phyloP scores from a whole-genome alignment of 1,284 basidiomycete species.

The Sanguinoderma infundibulare region DNA sequence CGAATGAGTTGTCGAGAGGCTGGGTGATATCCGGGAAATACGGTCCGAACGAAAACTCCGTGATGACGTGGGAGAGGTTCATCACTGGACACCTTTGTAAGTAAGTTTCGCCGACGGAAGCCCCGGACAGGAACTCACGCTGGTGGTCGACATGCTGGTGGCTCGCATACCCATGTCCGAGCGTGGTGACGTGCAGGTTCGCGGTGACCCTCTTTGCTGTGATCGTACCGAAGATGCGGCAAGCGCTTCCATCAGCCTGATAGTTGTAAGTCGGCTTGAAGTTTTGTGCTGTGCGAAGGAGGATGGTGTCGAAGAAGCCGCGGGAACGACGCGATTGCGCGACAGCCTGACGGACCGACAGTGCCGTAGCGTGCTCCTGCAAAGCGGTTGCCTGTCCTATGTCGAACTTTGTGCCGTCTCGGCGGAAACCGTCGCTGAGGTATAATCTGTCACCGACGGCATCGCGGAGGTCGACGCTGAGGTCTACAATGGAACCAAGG shows the following conservation, averaged over 20 bases:
- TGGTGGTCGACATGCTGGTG: conserved; percentile 87
- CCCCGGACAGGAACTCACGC: conserved; percentile 48
- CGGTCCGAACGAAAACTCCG: conserved; percentile 96
- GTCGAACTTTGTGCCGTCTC: conserved; percentile 89
- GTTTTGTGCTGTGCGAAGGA: conserved; percentile 45
- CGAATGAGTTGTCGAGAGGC: conserved; percentile 91
- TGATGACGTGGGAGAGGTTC: conserved; percentile 96
- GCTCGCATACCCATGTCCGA: conserved; percentile 93
- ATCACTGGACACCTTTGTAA: conserved; percentile 69
- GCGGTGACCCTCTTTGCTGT: conserved; percentile 92
- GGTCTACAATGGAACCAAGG: conserved; percentile 47
- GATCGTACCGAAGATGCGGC: conserved; percentile 86
- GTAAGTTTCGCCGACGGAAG: not conserved
- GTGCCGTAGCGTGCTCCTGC: conserved; percentile 67
- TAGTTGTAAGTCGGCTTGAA: conserved; percentile 79
- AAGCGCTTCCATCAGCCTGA: conserved; percentile 69
- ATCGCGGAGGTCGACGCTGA: conserved; percentile 91
- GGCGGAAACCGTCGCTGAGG: conserved; percentile 81
- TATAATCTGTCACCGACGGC: conserved; percentile 91
- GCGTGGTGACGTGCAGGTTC: conserved; percentile 88
- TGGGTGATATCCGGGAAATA: conserved; percentile 96
- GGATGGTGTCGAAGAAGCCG: conserved; percentile 65
- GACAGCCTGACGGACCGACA: conserved; percentile 72
- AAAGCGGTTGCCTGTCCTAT: conserved; percentile 80
- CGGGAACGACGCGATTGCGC: conserved; percentile 72